Evolutionary conservation across 1,139 yeast species (phyloP).

Genomic region (Blastobotrys ciferrii): DNA sequence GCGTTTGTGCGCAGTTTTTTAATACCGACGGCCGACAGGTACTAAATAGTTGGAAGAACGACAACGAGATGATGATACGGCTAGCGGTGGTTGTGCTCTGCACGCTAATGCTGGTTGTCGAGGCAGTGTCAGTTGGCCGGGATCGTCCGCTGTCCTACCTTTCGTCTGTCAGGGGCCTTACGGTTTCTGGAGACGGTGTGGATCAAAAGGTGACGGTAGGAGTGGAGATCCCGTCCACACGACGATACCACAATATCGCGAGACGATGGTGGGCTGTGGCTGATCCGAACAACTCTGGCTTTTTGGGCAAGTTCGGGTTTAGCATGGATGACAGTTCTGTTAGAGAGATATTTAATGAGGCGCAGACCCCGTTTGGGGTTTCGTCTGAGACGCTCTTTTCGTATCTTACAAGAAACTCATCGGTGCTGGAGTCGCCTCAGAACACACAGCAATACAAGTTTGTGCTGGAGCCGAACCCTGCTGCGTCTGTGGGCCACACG

Average conservation of each 20-base stretch:
- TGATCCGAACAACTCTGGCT: constrained; percentile 30
- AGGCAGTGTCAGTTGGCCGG: constrained; percentile 22
- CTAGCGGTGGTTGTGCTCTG: neutral
- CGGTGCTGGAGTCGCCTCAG: constrained; percentile 30
- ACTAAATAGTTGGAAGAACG: neutral
- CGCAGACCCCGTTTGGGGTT: constrained; percentile 7
- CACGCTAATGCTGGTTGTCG: neutral
- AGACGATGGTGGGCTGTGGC: constrained; percentile 36
- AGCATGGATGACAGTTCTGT: neutral
- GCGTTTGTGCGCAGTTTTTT: too few relatives aligned
- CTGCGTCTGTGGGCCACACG: constrained; percentile 12
- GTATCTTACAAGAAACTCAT: constrained; percentile 30
- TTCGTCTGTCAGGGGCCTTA: constrained; percentile 23
- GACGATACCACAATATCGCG: constrained; percentile 29
- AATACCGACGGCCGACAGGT: neutral
- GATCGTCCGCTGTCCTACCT: constrained; percentile 26
- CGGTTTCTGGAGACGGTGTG: constrained; percentile 18
- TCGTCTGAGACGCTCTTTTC: constrained; percentile 27
- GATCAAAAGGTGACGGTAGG: constrained; percentile 20
- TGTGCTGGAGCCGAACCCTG: constrained; percentile 28
- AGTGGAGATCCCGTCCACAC: constrained; percentile 28
- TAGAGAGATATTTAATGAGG: neutral
- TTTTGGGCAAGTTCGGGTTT: constrained; percentile 8
- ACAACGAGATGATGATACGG: neutral
- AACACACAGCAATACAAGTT: constrained; percentile 30